These are phyloP conservation scores for Isoetes engelmannii DNA, from an alignment of 83 land plant species.

Conservation along the genomic window DNA sequence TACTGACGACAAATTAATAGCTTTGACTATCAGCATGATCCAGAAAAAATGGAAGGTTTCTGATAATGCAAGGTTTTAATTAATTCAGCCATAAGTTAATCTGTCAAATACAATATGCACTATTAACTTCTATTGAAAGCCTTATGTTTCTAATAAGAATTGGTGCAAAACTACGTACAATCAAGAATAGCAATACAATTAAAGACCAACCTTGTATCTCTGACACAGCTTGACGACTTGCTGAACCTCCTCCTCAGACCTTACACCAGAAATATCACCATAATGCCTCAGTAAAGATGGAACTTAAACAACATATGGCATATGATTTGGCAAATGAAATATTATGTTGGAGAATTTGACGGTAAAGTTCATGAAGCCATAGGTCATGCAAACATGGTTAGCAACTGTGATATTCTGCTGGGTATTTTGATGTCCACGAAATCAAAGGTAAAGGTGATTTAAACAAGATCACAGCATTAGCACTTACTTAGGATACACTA, in stretches of 20 bases:
- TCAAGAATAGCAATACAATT: not conserved
- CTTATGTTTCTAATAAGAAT: no score
- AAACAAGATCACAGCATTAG: no score
- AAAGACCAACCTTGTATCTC: constrained; percentile 5
- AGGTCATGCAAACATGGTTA: not conserved
- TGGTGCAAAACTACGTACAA: not conserved
- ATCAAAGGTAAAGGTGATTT: no score
- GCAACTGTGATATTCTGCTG: no score
- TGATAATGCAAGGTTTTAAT: not conserved
- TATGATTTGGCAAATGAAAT: not conserved
- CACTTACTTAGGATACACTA: constrained; percentile 37
- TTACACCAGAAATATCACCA: not conserved
- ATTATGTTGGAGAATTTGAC: not conserved
- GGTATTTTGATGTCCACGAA: no score
- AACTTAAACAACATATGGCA: not conserved
- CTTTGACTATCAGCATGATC: not conserved
- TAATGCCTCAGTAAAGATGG: not conserved
- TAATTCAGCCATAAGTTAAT: not conserved
- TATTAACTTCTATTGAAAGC: no score
- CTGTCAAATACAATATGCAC: not conserved
- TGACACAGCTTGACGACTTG: not conserved
- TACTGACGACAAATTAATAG: constrained; percentile 1
- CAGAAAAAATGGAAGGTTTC: not conserved
- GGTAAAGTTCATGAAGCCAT: not conserved
- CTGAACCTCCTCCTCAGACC: constrained; percentile 10